Evolutionary conservation across 371 early-diverging fungal species (phyloP), one percentile per base, ranked within the genome.

Genomic region (Mucor velutinosus): DNA sequence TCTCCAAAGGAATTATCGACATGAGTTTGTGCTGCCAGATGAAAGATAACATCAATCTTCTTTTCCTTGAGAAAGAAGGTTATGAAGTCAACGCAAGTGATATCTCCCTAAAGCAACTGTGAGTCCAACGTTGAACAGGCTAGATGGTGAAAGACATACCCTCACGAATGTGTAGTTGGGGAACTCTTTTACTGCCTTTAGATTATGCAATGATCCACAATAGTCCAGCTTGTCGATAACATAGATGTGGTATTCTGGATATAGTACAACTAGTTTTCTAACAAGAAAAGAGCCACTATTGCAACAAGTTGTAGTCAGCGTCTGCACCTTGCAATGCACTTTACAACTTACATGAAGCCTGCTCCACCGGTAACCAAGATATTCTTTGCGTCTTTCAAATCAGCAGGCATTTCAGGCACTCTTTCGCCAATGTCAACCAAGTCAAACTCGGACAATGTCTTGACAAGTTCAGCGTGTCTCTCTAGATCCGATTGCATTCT

Each of bases 1-100:
- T 93, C 89, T 10, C 93, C 93, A 78, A 89, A 89, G n/a, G 95
- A 95, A 73, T 94, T 93, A 78, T 95, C 93, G 17, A 95, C 95
- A 75, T 94, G 93, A 0, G 93, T 91, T 67, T 93, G 93, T 21
- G 95, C 94, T 7, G 95, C 95, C 37, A 93, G 78, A 71, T 95
- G 94, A 63, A 93, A 78, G 37, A 95, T 89, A 14, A 89, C 88
- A 68, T 94, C 92, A 51, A 95, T 92, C 64, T 82, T 71, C 65
- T 93, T 85, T 64, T 92, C 89, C 19, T 76, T 76, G 45, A 95
- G 73, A 21, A 93, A 77, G 62, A 86, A 88, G 23, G 85, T 79
- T 69, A 93, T 89, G 57, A 92, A 87, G 57, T 90, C 90, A 7
- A 82, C 73, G 17, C 89, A 88, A 1, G 90, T 90, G 41, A 93